phyloP scores from a whole-genome alignment of 208 protist genomes.

The Balamuthia mandrillaris region DNA sequence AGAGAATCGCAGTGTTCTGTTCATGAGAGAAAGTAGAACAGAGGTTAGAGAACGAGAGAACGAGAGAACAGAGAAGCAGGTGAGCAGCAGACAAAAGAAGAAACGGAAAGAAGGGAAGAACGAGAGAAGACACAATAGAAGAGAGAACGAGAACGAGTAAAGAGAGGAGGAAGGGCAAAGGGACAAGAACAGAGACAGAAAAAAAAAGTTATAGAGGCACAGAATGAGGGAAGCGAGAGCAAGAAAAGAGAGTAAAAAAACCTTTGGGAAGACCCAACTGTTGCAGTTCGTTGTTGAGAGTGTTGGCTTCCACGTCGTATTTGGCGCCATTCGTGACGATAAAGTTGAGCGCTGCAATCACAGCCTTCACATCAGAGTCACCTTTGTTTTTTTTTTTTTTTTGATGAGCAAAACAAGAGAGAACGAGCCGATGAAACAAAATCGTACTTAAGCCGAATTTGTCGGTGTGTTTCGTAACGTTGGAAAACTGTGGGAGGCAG shows the following conservation, averaged over 20 bases:
- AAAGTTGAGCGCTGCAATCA: conserved; percentile 56
- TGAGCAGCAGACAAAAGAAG: not conserved
- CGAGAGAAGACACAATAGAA: not conserved
- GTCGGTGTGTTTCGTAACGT: conserved; percentile 34
- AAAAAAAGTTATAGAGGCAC: not conserved
- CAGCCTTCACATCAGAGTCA: conserved; percentile 45
- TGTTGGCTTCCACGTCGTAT: conserved; percentile 44
- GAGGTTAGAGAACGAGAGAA: no score
- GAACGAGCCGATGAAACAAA: not conserved
- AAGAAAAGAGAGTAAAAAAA: not conserved
- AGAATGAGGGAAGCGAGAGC: not conserved
- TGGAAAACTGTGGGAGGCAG: conserved; percentile 35
- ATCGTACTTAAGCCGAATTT: not conserved
- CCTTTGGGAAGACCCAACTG: conserved; percentile 71
- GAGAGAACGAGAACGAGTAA: not conserved
- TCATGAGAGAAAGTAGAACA: no score
- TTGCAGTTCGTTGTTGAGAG: conserved; percentile 60
- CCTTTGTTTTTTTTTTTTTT: not conserved
- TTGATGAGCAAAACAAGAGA: not conserved
- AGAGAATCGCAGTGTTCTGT: conserved; percentile 55
- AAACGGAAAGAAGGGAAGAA: not conserved
- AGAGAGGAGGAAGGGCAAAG: not conserved
- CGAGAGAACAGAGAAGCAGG: not conserved
- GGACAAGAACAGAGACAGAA: not conserved
- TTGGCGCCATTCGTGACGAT: conserved; percentile 57